Percentiles rank a stretch among this genome's conserved stretches.
These are phyloP conservation scores for Mrakia frigida DNA, from an alignment of 768 basidiomycete genomes.

Conservation along the genomic window DNA sequence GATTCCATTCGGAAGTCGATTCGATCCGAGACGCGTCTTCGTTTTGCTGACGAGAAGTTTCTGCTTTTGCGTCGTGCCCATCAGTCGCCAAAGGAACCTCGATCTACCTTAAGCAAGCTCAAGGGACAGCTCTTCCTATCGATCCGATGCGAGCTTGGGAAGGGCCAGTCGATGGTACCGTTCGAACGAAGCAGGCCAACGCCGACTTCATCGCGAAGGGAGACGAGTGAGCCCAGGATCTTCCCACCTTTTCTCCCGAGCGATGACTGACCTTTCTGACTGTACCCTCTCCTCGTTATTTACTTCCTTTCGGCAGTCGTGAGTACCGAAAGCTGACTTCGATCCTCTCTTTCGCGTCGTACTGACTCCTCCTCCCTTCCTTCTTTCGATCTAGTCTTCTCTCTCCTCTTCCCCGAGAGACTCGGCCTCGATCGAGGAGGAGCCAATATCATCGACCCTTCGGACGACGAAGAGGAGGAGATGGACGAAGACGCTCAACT, in stretches of 20 bases:
- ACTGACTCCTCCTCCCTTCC: background rate
- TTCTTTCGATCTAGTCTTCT: background rate
- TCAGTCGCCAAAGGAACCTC: conserved; percentile 23
- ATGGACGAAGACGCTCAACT: background rate
- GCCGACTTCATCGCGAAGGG: conserved; percentile 24
- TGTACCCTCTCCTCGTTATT: background rate
- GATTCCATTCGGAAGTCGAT: background rate
- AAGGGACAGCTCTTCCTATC: conserved; percentile 1
- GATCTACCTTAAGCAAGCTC: conserved; percentile 19
- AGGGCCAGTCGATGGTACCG: conserved; percentile 13
- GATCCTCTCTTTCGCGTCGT: background rate
- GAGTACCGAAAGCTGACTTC: background rate
- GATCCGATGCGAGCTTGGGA: background rate
- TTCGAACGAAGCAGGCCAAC: background rate
- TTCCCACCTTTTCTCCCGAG: background rate
- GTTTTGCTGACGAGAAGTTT: background rate
- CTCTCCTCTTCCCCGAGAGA: conserved; percentile 23
- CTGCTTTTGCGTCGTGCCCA: background rate
- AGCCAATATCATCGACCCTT: background rate
- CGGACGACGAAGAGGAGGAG: conserved; percentile 2
- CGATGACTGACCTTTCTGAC: background rate
- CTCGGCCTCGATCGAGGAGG: background rate
- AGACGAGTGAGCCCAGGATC: background rate
- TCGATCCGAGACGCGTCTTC: background rate
- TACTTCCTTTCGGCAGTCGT: background rate